A percentile compares a stretch with the other conserved stretches of the same genome.
phyloP scores from a whole-genome alignment of 768 basidiomycete genomes.

The Agaricus blazei region DNA sequence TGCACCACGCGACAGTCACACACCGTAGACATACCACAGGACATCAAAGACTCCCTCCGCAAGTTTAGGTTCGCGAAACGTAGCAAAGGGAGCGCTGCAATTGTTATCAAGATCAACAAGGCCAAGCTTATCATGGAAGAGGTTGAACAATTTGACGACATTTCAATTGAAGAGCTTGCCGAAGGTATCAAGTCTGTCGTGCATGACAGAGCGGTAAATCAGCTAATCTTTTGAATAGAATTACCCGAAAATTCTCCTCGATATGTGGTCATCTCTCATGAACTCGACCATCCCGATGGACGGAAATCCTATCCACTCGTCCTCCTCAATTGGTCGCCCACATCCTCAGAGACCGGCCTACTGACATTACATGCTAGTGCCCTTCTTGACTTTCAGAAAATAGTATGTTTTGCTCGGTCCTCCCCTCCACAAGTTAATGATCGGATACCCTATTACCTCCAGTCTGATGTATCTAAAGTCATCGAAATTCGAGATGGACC shows the following conservation, averaged over 20 bases:
- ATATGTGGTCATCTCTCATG: constrained; percentile 81
- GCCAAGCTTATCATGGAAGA: constrained; percentile 74
- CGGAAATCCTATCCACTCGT: constrained; percentile 82
- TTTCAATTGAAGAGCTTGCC: constrained; percentile 79
- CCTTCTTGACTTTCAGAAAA: constrained; percentile 71
- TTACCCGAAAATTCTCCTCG: constrained; percentile 85
- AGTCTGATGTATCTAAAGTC: constrained; percentile 77
- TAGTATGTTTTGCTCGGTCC: constrained; percentile 39
- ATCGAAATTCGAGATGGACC: constrained; percentile 80
- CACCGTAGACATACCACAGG: constrained; percentile 83
- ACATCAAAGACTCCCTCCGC: constrained; percentile 71
- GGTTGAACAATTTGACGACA: constrained; percentile 72
- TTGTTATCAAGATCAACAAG: constrained; percentile 92
- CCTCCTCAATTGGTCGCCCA: constrained; percentile 86
- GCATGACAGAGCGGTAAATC: background rate
- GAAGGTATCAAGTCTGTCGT: constrained; percentile 51
- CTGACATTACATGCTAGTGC: constrained; percentile 83
- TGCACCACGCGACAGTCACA: constrained; percentile 37
- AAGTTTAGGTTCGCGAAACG: constrained; percentile 78
- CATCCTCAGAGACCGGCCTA: constrained; percentile 67
- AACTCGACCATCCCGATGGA: constrained; percentile 75
- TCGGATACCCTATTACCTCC: constrained; percentile 7
- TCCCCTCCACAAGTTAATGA: too few relatives aligned
- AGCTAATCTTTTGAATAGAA: constrained; percentile 39
- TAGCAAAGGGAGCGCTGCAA: constrained; percentile 66